phyloP scores from a whole-genome alignment of 495 filamentous ascomycete genomes.

The Daldinia bambusicola region DNA sequence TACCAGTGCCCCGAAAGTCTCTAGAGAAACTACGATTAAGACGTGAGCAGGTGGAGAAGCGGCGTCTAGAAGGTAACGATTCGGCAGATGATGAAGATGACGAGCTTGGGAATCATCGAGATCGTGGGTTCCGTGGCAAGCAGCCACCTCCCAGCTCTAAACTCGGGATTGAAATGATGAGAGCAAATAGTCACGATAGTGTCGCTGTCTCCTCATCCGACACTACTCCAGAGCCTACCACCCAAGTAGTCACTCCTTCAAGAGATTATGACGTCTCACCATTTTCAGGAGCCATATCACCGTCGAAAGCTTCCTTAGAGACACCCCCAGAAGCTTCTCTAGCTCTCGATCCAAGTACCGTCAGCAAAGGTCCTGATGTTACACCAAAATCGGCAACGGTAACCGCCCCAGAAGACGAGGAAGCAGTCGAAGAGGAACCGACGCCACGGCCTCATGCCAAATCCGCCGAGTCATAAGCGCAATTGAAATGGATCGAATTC shows the following conservation, averaged over 20 bases:
- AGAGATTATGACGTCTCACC: conserved; percentile 44
- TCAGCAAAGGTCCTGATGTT: conserved; percentile 26
- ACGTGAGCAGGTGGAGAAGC: conserved; percentile 78
- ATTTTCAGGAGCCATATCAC: conserved; percentile 21
- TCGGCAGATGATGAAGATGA: conserved; percentile 95
- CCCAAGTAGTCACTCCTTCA: conserved; percentile 55
- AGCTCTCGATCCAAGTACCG: background rate
- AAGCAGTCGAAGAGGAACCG: conserved; percentile 37
- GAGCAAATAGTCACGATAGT: conserved; percentile 90
- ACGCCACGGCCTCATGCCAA: conserved; percentile 37
- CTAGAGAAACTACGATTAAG: conserved; percentile 80
- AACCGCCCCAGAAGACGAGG: conserved; percentile 18
- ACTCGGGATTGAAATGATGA: conserved; percentile 93
- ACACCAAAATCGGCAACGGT: conserved; percentile 39
- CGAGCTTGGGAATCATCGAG: conserved; percentile 73
- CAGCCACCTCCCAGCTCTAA: conserved; percentile 70
- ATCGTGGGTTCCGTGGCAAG: conserved; percentile 60
- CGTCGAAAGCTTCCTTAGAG: conserved; percentile 19
- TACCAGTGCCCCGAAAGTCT: conserved; percentile 71
- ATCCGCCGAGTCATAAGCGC: conserved; percentile 22
- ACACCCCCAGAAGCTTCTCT: conserved; percentile 40
- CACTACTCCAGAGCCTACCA: conserved; percentile 51
- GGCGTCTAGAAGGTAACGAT: conserved; percentile 79
- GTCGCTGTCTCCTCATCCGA: conserved; percentile 65
- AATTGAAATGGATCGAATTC: background rate